These are phyloP conservation scores for Aquilaria agallochum DNA, from an alignment of 441 rosid genomes.

Conservation along the genomic window DNA sequence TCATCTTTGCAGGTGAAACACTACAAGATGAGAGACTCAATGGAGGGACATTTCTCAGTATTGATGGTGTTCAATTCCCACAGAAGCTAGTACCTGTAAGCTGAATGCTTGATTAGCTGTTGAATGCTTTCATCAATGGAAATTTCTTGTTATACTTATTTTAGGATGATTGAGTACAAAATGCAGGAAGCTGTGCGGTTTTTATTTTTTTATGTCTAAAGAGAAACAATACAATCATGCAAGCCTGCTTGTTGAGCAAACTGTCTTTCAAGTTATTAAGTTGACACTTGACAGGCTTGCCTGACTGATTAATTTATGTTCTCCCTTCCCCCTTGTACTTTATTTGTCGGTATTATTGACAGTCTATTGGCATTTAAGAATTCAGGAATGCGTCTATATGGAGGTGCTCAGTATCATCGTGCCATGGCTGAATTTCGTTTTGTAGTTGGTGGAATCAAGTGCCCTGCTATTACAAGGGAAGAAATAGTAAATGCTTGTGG, in stretches of 20 bases:
- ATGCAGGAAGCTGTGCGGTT: too few species aligned
- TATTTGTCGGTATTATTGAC: background rate
- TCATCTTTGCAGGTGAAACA: constrained; percentile 66
- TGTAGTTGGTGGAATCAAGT: constrained; percentile 89
- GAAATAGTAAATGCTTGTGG: constrained; percentile 99
- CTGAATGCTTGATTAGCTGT: constrained; percentile 1
- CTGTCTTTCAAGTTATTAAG: background rate
- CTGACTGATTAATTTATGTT: background rate
- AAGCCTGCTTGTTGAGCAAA: constrained; percentile 1
- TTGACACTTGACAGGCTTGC: background rate
- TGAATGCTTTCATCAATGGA: constrained; percentile 6
- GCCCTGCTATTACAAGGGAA: constrained; percentile 91
- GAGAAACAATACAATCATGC: background rate
- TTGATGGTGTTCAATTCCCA: constrained; percentile 86
- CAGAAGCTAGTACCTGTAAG: constrained; percentile 95
- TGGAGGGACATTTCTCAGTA: constrained; percentile 82
- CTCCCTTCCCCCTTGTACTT: background rate
- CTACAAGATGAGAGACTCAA: constrained; percentile 82
- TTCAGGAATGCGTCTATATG: constrained; percentile 97
- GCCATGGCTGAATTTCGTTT: constrained; percentile 99
- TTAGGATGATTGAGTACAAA: background rate
- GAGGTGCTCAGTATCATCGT: constrained; percentile 96
- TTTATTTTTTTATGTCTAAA: background rate
- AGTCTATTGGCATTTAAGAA: constrained; percentile 34
- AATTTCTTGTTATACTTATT: constrained; percentile 11